Evolutionary conservation across 306 rosid genomes (phyloP).

Genomic region (Malus fusca): DNA sequence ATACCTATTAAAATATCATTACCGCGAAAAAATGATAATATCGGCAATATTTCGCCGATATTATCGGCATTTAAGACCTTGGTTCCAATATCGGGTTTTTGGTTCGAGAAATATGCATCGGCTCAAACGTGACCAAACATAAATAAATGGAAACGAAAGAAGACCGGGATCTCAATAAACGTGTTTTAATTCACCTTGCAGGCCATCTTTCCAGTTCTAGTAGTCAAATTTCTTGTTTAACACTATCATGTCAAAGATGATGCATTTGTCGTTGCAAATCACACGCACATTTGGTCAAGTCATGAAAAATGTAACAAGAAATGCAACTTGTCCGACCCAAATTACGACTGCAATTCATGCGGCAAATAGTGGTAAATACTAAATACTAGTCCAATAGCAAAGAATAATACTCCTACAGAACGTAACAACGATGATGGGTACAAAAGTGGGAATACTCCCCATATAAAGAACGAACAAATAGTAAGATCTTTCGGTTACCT

Average conservation of each 20-base stretch:
- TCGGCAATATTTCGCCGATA: too few relatives aligned
- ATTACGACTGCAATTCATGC: background rate
- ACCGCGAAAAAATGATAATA: too few relatives aligned
- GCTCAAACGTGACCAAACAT: background rate
- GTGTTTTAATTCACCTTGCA: background rate
- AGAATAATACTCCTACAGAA: constrained; percentile 3
- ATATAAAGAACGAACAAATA: background rate
- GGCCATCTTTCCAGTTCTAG: background rate
- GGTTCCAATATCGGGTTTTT: background rate
- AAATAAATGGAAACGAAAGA: background rate
- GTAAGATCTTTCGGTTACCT: constrained; percentile 7
- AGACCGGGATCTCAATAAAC: background rate
- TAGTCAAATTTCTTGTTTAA: background rate
- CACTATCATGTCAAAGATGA: background rate
- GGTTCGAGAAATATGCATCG: background rate
- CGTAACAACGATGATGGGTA: background rate
- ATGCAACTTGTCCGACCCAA: background rate
- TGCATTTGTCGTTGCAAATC: background rate
- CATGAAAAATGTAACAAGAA: background rate
- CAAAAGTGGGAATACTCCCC: constrained; percentile 4
- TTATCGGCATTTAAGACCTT: too few relatives aligned
- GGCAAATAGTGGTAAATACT: background rate
- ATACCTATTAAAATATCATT: too few relatives aligned
- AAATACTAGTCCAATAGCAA: background rate
- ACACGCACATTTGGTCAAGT: background rate